Percentiles rank a stretch among this genome's conserved stretches.
Evolutionary conservation across 2,329 filamentous ascomycete species (phyloP).

Genomic region (Ampelomyces quisqualis): DNA sequence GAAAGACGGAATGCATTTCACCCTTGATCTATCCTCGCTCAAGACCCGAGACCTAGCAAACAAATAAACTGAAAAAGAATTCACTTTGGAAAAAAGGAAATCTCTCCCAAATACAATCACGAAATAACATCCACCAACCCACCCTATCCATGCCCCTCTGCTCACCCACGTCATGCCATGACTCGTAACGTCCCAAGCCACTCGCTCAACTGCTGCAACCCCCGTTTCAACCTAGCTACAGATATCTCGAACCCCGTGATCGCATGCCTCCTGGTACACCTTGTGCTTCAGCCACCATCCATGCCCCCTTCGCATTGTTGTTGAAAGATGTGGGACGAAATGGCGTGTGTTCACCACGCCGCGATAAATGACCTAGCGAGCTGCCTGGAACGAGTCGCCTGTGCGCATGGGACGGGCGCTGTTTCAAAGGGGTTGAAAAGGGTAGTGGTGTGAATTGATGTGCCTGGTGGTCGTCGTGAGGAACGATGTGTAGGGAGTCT

Average conservation of each 20-base stretch:
- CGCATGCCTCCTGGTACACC: constrained; percentile 2
- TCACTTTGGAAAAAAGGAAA: background rate
- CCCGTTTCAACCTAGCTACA: constrained; percentile 2
- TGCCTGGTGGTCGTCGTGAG: too few species aligned
- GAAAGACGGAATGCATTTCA: too few species aligned
- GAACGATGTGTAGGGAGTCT: background rate
- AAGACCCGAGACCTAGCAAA: background rate
- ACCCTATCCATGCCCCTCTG: background rate
- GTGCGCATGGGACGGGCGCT: constrained; percentile 5
- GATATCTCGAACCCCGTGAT: background rate
- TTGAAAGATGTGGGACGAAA: background rate
- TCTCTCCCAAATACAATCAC: background rate
- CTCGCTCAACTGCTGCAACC: background rate
- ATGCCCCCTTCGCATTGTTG: background rate
- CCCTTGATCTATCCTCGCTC: background rate
- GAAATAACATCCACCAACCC: too few species aligned
- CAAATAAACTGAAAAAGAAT: background rate
- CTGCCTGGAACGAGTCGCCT: constrained; percentile 3
- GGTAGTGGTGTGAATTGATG: constrained; percentile 1
- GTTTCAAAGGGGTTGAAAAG: background rate
- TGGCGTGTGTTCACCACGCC: too few species aligned
- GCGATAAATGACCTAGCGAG: background rate
- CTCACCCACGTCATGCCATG: background rate
- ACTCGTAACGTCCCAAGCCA: background rate
- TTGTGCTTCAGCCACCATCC: constrained; percentile 4